Base-by-base conservation (phyloP, 1,284 basidiomycete genomes). In the Boletus calvinii region DNA sequence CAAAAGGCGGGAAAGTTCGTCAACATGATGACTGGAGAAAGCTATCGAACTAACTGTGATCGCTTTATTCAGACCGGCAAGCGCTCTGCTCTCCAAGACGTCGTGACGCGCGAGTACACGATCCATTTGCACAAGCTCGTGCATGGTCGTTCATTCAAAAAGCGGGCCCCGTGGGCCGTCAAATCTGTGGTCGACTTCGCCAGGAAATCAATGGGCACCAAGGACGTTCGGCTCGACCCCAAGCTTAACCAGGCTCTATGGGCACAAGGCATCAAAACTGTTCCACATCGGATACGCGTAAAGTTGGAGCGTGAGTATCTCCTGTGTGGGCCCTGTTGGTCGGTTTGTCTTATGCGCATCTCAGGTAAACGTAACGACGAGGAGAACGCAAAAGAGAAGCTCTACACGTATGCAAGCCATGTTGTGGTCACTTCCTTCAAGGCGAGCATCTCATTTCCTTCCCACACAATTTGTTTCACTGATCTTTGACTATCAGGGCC, bases 331-430 rank as follows among this genome's bases (percentile, higher is more conserved):
- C 36, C 6, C 4, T 2, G 4, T 15, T 11, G 0, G 13, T 20
- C 20, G 0, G 8, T 8, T 35, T 15, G 11, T 18, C 55, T 61
- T 6, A 58, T 20, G 1, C 9, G 11, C 22, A 17, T 41, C 18
- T 20, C 37, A 63, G 62, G 64, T 13, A 66, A 63, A 53, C 64
- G 64, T 39, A 63, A 65, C 72, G 94, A 97, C 73, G 93, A 95
- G 66, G 94, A 97, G 79, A 90, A 87, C 65, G 93, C 94, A 58
- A 96, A 95, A 79, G 94, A 98, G 81, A 97, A 96, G 80, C 86
- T 98, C 54, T 97, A 81, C 83, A 95, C 93, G 47, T 91, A 94
- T 70, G 94, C 90, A 58, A 84, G 83, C 57, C 82, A 90, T 68
- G 87, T 97, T 59, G 78, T 83, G 46, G 90, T 92, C 49, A 73